Evolutionary conservation across 306 rosid species (phyloP).

Genomic region (Ormosia emarginata): DNA sequence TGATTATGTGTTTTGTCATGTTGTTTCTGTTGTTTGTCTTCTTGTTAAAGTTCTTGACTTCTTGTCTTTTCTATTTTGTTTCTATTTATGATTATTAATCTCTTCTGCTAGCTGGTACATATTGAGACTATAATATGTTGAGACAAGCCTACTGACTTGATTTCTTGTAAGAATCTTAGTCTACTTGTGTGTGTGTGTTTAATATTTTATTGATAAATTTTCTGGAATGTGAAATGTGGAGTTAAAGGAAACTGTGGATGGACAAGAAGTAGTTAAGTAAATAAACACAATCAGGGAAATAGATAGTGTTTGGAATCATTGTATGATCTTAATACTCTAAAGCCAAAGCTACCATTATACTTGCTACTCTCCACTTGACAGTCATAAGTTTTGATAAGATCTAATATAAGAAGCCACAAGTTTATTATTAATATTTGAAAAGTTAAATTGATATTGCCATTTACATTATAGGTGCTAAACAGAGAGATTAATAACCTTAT

Average conservation of each 20-base stretch:
- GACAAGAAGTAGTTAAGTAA: neutral
- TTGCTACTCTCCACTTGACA: neutral
- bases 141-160: neutral
- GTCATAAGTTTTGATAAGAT: neutral
- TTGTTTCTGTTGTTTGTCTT: neutral
- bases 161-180: neutral
- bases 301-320: neutral
- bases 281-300: neutral
- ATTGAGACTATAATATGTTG: neutral
- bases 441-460: neutral
- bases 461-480: neutral
- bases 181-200: neutral
- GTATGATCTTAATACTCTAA: neutral
- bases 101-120: neutral
- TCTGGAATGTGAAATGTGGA: neutral
- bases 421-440: neutral
- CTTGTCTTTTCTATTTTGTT: neutral
- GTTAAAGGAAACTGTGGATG: neutral
- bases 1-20: neutral
- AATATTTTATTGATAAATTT: neutral
- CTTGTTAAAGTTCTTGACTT: conserved; percentile 1
- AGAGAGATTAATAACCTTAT: neutral
- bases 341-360: neutral
- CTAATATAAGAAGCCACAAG: neutral
- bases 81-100: neutral